A percentile compares a stretch with the other conserved stretches of the same genome.
These are phyloP conservation scores for Lipomyces oligophaga DNA, from an alignment of 805 yeast genomes.

Conservation along the genomic window DNA sequence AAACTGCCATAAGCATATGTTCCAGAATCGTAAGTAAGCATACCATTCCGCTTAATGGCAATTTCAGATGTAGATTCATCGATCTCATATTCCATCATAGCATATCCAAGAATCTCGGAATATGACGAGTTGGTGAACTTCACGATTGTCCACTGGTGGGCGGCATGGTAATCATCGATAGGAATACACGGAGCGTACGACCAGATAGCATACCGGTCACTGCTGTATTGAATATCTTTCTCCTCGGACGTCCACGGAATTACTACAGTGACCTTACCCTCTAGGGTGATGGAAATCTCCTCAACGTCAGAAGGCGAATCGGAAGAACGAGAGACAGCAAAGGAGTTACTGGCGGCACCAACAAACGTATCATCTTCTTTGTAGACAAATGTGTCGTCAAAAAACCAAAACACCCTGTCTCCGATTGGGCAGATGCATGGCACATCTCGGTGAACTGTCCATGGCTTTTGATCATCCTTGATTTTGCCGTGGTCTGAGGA, in stretches of 20 bases:
- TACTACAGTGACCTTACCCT: slow-evolving; percentile 14
- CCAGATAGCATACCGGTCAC: slow-evolving; percentile 23
- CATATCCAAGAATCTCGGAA: slow-evolving; percentile 8
- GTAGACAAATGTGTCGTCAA: slow-evolving; percentile 23
- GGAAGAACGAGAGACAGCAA: slow-evolving; percentile 5
- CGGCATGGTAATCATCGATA: slow-evolving; percentile 8
- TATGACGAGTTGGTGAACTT: slow-evolving; percentile 6
- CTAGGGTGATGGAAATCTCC: slow-evolving; percentile 14
- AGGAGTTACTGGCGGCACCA: slow-evolving; percentile 24
- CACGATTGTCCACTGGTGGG: slow-evolving; percentile 19
- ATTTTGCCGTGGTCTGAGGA: slow-evolving; percentile 6
- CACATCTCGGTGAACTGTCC: slow-evolving; percentile 17
- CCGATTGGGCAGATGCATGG: slow-evolving; percentile 21
- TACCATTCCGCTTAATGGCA: slow-evolving; percentile 7
- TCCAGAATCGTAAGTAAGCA: neutral
- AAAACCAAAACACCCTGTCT: slow-evolving; percentile 22
- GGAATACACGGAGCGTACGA: slow-evolving; percentile 18
- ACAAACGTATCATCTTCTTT: slow-evolving; percentile 10
- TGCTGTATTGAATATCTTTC: slow-evolving; percentile 9
- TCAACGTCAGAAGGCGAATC: slow-evolving; percentile 5
- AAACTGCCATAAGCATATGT: slow-evolving; percentile 20
- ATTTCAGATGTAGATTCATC: slow-evolving; percentile 3
- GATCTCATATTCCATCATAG: slow-evolving; percentile 10
- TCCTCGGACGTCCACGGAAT: slow-evolving; percentile 21
- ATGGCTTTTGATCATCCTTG: slow-evolving; percentile 11